phyloP scores from a whole-genome alignment of 805 yeast genomes.

The Pichia cephalocereana region DNA sequence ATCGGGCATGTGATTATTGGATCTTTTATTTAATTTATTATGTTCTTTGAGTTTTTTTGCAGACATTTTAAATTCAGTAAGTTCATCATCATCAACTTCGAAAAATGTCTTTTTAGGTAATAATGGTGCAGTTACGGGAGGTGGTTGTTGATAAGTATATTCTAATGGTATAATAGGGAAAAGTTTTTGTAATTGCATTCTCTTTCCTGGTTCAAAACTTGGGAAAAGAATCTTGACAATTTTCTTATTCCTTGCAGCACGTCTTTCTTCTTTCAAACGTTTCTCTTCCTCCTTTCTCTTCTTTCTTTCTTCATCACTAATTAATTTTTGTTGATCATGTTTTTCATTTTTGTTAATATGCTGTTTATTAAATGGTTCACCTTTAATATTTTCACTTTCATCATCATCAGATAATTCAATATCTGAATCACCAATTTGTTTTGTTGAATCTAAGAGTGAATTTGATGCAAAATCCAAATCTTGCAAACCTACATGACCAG shows the following conservation, averaged over 20 bases:
- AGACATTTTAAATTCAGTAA: slow-evolving; percentile 37
- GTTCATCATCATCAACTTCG: slow-evolving; percentile 56
- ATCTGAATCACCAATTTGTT: slow-evolving; percentile 15
- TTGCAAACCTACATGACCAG: slow-evolving; percentile 22
- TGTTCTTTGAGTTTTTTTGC: slow-evolving; percentile 13
- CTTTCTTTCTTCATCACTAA: slow-evolving; percentile 2
- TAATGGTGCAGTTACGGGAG: slow-evolving; percentile 33
- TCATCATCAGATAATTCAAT: slow-evolving; percentile 23
- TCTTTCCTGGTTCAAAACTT: slow-evolving; percentile 42
- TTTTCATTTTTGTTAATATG: no score
- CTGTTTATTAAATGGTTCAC: no score
- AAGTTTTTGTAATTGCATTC: slow-evolving; percentile 55
- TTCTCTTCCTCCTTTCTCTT: slow-evolving; percentile 1
- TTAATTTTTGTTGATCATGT: no score
- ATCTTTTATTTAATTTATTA: slow-evolving; percentile 5
- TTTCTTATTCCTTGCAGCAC: slow-evolving; percentile 25
- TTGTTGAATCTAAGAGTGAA: slow-evolving; percentile 14
- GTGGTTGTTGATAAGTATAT: slow-evolving; percentile 45
- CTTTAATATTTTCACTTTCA: slow-evolving; percentile 13
- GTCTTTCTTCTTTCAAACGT: slow-evolving; percentile 17
- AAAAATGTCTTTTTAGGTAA: slow-evolving; percentile 51
- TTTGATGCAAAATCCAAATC: slow-evolving; percentile 26
- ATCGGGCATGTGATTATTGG: slow-evolving; percentile 9
- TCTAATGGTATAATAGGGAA: slow-evolving; percentile 51
- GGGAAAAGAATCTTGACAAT: slow-evolving; percentile 50